Evolutionary conservation across 495 filamentous ascomycete genomes (phyloP), one percentile per base, ranked within the genome.

Genomic region (Daldinia childiae): DNA sequence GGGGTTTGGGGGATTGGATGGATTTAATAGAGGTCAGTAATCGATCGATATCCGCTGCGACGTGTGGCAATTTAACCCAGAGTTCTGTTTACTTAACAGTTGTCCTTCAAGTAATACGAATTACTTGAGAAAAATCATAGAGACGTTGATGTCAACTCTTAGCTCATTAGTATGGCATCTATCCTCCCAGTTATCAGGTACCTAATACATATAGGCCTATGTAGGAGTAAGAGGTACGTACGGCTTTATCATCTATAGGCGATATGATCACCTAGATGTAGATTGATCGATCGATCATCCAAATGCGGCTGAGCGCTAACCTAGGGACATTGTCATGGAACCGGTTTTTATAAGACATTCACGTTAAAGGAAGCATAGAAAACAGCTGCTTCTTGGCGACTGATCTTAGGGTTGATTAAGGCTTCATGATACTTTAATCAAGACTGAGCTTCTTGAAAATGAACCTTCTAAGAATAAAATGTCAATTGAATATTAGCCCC

Each of bases 271-370:
- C 19, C 6, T 27, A 36, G 9, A 45, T 26, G 5, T 45, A 14
- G 11, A 41, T 51, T 58, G 68, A 71, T 71, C 68, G 68, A 66
- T 66, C 58, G 68, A 71, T 66, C 69, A 26, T 21, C 6, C 41
- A 62, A 51, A 29, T 66, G 63, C 63, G 52, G 69, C 58, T 72
- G 64, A 67, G 29, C 19, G 19, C 17, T 48, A 48, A 48, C 7
- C 8, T 17, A 11, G 17, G 8, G 19, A 48, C 1, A 48, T 48
- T 48, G 9, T 11, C 21, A 43, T 17, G 1, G 36, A 64, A 64
- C 55, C 36, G 54, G 66, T 59, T 59, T 69, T 63, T 34, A 41
- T 24, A 7, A 50, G 43, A 60, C 58, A 17, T 36, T 2, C 39
- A 51, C 36, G 39, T 24, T 11, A 34, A 58, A 21, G 34, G 41